Percentiles rank a stretch among this genome's conserved stretches.
phyloP scores from a whole-genome alignment of 2,329 filamentous ascomycete genomes.

The Fusarium papillatum region DNA sequence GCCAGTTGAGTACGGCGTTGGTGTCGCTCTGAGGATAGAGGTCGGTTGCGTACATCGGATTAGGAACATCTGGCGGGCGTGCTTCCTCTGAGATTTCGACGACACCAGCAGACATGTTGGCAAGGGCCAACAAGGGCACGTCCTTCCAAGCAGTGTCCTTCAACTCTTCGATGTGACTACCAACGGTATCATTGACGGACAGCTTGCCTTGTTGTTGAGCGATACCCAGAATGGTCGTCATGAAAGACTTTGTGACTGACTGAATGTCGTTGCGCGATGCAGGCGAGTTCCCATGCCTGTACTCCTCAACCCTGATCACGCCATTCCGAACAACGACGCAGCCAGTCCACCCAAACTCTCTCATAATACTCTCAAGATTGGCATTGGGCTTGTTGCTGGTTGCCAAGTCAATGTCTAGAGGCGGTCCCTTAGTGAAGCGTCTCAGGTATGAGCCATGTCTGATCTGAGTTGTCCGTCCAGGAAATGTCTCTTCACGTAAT shows the following conservation, averaged over 20 bases:
- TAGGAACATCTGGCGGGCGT: slow-evolving; percentile 22
- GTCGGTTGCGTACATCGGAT: slow-evolving; percentile 35
- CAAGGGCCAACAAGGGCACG: slow-evolving; percentile 28
- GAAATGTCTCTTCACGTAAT: slow-evolving; percentile 33
- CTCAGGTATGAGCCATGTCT: slow-evolving; percentile 30
- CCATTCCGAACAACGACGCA: slow-evolving; percentile 24
- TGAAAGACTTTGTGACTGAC: slow-evolving; percentile 30
- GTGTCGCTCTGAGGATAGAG: slow-evolving; percentile 28
- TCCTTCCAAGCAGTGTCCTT: slow-evolving; percentile 29
- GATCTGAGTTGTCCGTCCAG: slow-evolving; percentile 25
- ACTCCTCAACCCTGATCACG: slow-evolving; percentile 24
- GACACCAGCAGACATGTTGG: slow-evolving; percentile 31
- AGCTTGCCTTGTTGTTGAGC: slow-evolving; percentile 28
- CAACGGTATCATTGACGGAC: slow-evolving; percentile 27
- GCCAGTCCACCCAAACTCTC: slow-evolving; percentile 24
- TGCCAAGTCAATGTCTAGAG: neutral
- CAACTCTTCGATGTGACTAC: slow-evolving; percentile 24
- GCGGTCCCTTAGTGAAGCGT: slow-evolving; percentile 13
- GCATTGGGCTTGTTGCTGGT: neutral
- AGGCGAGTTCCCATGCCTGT: slow-evolving; percentile 28
- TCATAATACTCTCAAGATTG: slow-evolving; percentile 22
- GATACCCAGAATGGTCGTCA: slow-evolving; percentile 24
- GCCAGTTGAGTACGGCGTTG: slow-evolving; percentile 25
- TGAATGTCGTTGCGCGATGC: slow-evolving; percentile 31
- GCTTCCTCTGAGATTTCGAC: slow-evolving; percentile 29